Conservation (phyloP, 75 land plant species). For the Cunninghamia lanceolata region DNA sequence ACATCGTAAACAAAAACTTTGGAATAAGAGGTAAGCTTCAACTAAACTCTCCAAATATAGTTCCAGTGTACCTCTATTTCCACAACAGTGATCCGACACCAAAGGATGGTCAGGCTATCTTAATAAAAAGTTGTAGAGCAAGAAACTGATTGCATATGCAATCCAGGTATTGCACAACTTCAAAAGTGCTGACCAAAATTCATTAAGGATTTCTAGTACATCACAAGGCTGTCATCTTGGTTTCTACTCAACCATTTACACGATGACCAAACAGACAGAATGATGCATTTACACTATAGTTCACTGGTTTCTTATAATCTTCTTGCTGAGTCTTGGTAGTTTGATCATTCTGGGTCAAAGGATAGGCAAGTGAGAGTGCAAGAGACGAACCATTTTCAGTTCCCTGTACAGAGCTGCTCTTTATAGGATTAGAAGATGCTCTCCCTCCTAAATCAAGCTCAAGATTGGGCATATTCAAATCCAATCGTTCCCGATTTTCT, state of each 20-base stretch:
- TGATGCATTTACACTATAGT: constrained; percentile 13
- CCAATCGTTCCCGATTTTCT: constrained; percentile 14
- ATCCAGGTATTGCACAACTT: background rate
- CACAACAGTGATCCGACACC: background rate
- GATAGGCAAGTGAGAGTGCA: constrained; percentile 35
- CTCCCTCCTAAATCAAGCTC: constrained; percentile 32
- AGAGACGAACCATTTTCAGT: constrained; percentile 15
- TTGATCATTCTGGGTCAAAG: constrained; percentile 19
- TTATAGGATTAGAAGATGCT: background rate
- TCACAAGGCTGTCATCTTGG: background rate
- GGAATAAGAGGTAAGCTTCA: background rate
- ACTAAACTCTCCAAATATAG: constrained; percentile 10
- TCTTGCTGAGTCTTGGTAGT: constrained; percentile 11
- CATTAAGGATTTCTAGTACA: background rate
- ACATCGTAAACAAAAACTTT: background rate
- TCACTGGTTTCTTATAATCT: constrained; percentile 21
- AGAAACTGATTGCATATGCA: background rate
- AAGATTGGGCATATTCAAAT: constrained; percentile 24
- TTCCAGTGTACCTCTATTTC: constrained; percentile 7
- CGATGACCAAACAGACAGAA: constrained; percentile 26
- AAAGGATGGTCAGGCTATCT: background rate
- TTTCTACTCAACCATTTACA: constrained; percentile 10
- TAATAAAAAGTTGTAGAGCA: constrained; percentile 5
- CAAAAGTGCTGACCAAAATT: constrained; percentile 1
- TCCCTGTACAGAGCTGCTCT: background rate